These are phyloP conservation scores for Lippia alba DNA, from an alignment of 305 asterid genomes.

Conservation along the genomic window DNA sequence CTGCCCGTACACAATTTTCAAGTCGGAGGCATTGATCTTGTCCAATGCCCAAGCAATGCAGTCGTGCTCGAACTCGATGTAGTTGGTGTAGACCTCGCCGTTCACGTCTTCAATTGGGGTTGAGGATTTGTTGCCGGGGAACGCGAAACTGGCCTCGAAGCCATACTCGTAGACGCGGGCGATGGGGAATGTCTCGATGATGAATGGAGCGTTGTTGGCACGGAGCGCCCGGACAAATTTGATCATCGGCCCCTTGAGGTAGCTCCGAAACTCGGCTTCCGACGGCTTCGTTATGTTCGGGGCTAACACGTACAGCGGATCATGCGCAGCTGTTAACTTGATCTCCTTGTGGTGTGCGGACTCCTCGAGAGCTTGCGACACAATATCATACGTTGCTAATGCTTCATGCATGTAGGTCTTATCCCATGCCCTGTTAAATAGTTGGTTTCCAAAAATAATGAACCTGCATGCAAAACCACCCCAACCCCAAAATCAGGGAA, in stretches of 20 bases:
- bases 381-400: not conserved
- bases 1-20: conserved; percentile 37
- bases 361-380: conserved; percentile 23
- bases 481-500: too few relatives aligned
- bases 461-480: too few relatives aligned
- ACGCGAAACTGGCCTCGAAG: conserved; percentile 34
- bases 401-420: too few relatives aligned
- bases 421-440: not conserved
- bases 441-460: conserved; percentile 20
- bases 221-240: conserved; percentile 9
- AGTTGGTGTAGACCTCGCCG: conserved; percentile 44
- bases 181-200: conserved; percentile 28
- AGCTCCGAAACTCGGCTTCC: conserved; percentile 44
- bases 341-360: conserved; percentile 19
- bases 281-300: conserved; percentile 41
- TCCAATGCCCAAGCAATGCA: conserved; percentile 41
- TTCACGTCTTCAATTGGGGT: conserved; percentile 30
- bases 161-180: not conserved
- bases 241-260: conserved; percentile 34
- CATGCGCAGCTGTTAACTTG: conserved; percentile 25
- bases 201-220: conserved; percentile 36
- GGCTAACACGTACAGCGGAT: not conserved
- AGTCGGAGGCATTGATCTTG: conserved; percentile 35
- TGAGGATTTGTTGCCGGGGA: conserved; percentile 33
- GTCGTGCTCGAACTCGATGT: conserved; percentile 44